These are phyloP conservation scores for Psidium guajava DNA, from an alignment of 345 rosid species.

Conservation along the genomic window DNA sequence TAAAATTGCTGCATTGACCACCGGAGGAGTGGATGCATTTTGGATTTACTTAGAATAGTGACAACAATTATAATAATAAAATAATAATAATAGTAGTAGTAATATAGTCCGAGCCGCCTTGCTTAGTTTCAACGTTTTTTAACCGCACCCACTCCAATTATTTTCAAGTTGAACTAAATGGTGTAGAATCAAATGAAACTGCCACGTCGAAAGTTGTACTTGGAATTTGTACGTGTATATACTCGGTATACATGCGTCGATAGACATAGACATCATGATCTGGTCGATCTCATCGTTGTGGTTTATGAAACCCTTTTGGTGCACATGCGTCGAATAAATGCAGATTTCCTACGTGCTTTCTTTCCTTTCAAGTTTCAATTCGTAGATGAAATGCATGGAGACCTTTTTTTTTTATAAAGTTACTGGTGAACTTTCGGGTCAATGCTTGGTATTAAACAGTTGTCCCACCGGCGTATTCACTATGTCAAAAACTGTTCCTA, in stretches of 20 bases:
- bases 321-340: background rate
- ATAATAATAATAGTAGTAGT: background rate
- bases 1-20: background rate
- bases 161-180: background rate
- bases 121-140: background rate
- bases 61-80: too few species aligned
- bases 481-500: background rate
- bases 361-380: background rate
- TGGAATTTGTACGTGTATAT: background rate
- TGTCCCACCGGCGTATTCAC: background rate
- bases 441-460: background rate
- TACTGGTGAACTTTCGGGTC: background rate
- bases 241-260: background rate
- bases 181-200: background rate
- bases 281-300: background rate
- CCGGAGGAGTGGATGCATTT: background rate
- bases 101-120: background rate
- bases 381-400: background rate
- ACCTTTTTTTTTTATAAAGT: background rate
- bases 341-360: background rate
- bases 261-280: background rate
- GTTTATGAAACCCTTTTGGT: background rate
- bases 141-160: background rate
- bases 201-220: background rate
- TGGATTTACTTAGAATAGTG: background rate